These are phyloP conservation scores for Tolypocladium endophyticum DNA, from an alignment of 2,329 filamentous ascomycete species.

Conservation along the genomic window DNA sequence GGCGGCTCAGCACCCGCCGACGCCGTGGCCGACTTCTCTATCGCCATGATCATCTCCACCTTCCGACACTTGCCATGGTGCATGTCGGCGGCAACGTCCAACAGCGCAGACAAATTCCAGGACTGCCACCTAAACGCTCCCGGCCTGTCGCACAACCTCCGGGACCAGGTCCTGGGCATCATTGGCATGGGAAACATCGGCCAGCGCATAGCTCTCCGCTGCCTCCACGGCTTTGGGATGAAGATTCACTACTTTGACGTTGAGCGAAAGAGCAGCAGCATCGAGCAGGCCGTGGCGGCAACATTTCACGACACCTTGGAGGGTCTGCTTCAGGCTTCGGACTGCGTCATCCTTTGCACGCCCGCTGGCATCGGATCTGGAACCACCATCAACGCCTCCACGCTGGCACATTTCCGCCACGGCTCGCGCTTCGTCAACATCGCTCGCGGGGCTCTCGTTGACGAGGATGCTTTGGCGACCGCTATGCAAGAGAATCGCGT, in stretches of 20 bases:
- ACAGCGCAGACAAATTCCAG: slow-evolving; percentile 30
- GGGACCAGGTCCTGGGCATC: slow-evolving; percentile 50
- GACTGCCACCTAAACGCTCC: slow-evolving; percentile 52
- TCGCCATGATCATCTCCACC: slow-evolving; percentile 57
- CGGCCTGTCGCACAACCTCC: slow-evolving; percentile 51
- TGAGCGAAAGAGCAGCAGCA: slow-evolving; percentile 29
- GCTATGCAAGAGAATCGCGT: slow-evolving; percentile 44
- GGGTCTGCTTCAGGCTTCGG: slow-evolving; percentile 37
- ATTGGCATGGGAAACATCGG: slow-evolving; percentile 62
- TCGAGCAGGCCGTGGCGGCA: slow-evolving; percentile 33
- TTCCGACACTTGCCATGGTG: slow-evolving; percentile 61
- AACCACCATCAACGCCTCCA: slow-evolving; percentile 34
- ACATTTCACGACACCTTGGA: slow-evolving; percentile 40
- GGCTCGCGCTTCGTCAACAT: slow-evolving; percentile 55
- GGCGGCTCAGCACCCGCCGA: slow-evolving; percentile 60
- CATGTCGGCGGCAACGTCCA: slow-evolving; percentile 39
- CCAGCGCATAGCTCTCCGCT: slow-evolving; percentile 46
- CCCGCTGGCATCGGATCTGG: slow-evolving; percentile 30
- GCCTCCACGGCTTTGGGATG: slow-evolving; percentile 52
- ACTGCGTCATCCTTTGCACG: slow-evolving; percentile 54
- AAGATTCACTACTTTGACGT: slow-evolving; percentile 53
- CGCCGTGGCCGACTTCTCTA: slow-evolving; percentile 60
- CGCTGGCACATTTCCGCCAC: slow-evolving; percentile 39
- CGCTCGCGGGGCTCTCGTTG: slow-evolving; percentile 52
- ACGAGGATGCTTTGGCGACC: slow-evolving; percentile 51